Evolutionary conservation across 805 yeast species (phyloP).

Genomic region (Citeromyces matritensis): DNA sequence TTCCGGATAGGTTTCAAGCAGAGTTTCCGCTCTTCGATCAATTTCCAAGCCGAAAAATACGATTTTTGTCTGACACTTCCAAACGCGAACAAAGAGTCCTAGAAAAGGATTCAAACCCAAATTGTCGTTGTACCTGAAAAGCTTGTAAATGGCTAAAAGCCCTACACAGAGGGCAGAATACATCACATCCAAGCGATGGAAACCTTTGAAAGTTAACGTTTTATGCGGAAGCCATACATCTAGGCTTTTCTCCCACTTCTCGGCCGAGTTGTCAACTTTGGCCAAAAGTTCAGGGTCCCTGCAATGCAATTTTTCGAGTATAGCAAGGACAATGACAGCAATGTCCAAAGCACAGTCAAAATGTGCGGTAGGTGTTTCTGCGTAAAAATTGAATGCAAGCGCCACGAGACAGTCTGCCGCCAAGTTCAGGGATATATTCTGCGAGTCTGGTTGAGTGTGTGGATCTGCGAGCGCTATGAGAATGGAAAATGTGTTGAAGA

Average conservation of each 20-base stretch:
- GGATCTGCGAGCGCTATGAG: too few species aligned
- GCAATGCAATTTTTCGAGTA: slow-evolving; percentile 20
- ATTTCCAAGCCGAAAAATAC: slow-evolving; percentile 46
- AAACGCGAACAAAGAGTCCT: slow-evolving; percentile 36
- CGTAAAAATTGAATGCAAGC: too few species aligned
- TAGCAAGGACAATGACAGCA: slow-evolving; percentile 19
- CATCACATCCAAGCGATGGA: slow-evolving; percentile 23
- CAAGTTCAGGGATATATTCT: too few species aligned
- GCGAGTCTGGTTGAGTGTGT: too few species aligned
- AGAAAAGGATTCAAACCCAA: slow-evolving; percentile 47
- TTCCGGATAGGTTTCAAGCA: slow-evolving; percentile 23
- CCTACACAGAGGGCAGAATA: slow-evolving; percentile 28
- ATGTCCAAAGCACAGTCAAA: slow-evolving; percentile 16
- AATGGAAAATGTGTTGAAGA: too few species aligned
- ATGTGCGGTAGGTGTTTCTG: slow-evolving; percentile 7
- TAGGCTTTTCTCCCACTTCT: slow-evolving; percentile 15
- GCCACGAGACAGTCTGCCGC: too few species aligned
- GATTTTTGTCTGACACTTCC: slow-evolving; percentile 54
- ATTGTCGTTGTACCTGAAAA: slow-evolving; percentile 20
- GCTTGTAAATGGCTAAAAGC: slow-evolving; percentile 25
- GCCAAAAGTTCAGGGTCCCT: slow-evolving; percentile 25
- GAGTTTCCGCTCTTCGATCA: slow-evolving; percentile 28
- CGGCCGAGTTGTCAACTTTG: slow-evolving; percentile 22
- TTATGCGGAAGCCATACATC: slow-evolving; percentile 21
- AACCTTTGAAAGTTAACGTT: slow-evolving; percentile 10